Base-by-base conservation (phyloP, 2,329 filamentous ascomycete genomes). In the Dothiorella sarmentorum region DNA sequence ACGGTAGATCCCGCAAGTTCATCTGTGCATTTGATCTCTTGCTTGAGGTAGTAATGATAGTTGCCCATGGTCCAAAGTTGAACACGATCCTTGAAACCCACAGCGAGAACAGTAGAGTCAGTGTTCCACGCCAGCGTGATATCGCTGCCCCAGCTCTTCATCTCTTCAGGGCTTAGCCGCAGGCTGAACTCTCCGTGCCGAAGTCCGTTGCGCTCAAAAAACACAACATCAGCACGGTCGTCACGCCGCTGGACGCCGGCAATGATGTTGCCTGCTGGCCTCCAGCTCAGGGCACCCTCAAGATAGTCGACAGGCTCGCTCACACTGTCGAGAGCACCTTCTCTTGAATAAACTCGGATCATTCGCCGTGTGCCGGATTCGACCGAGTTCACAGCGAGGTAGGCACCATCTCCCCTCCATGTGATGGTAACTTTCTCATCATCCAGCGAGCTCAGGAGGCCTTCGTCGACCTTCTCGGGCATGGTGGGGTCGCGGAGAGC, bases 51-150 rank as follows among this genome's bases (percentile, higher is more conserved):
- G 84, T 94, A 99, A 70, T 97, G 90, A 66, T 99, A 99, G 71
- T 99, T 99, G 18, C 91, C 89, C 82, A 88, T 96, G 0, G 91
- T 96, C 94, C 94, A 99, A 1, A 99, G 78, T 69, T 99, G 94
- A n/a, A 94, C 77, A 58, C 85, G 82, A 63, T 91, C 84, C 29
- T 79, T 78, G 65, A 92, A 84, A 1, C 84, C 80, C n/a, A 97
- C 86, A 5, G 93, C 91, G 44, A 99, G 80, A 0, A 96, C 90
- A 1, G 87, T 93, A 0, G 94, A 99, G 70, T 99, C 93, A 4
- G 85, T 82, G 69, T 97, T 99, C 94, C 94, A 99, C 47, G 83
- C 81, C 13, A 99, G 77, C 26, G 77, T 75, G 57, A 96, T 86
- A 51, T 81, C 78, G 40, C 80, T 80, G 10, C 79, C 80, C 64